Evolutionary conservation across 768 basidiomycete species (phyloP), one percentile per base, ranked within the genome.

Genomic region (Psilocybe cubensis): DNA sequence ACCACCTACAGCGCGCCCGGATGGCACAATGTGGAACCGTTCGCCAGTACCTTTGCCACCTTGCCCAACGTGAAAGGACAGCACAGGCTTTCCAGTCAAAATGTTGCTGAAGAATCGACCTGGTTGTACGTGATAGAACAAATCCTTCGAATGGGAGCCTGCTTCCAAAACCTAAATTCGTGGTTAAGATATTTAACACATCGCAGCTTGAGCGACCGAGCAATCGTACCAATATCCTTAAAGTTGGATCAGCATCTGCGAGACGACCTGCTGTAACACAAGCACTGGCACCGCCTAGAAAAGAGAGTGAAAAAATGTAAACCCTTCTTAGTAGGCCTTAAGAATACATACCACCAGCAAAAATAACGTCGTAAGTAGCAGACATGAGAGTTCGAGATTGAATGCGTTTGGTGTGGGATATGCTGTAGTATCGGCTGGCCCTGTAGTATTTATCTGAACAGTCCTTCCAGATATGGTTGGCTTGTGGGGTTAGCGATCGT

Each of bases 241-340:
- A 67, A 3, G 70, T 66, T 0, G 85, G 80, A 40, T 86, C 80
- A 0, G 84, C 82, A 0, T 75, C 76, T 0, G 81, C 74, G 3
- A 90, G 76, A 29, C 86, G 79, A 0, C 81, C 77, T 9, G 84
- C 87, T 17, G 78, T 67, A 8, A 89, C 72, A 60, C 86, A 86
- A 4, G 79, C 84, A n/a, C 79, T 58, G 3, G 84, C 75, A 28
- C 87, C 87, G 33, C 81, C 80, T 81, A 52, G 44, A 50, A 40
- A 29, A 4, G 33, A 20, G 17, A 38, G 28, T 3, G n/a, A 27
- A 53, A 20, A 23, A 25, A 28, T 33, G 21, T 20, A 47, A 12
- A 27, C 21, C 6, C 24, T n/a, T n/a, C 3, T 3, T 4, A n/a
- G 21, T 23, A 23, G 4, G n/a, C 17, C 17, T 25, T 20, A 35